Conservation (phyloP, 148 eudicot species). For the Persicaria maculosa region DNA sequence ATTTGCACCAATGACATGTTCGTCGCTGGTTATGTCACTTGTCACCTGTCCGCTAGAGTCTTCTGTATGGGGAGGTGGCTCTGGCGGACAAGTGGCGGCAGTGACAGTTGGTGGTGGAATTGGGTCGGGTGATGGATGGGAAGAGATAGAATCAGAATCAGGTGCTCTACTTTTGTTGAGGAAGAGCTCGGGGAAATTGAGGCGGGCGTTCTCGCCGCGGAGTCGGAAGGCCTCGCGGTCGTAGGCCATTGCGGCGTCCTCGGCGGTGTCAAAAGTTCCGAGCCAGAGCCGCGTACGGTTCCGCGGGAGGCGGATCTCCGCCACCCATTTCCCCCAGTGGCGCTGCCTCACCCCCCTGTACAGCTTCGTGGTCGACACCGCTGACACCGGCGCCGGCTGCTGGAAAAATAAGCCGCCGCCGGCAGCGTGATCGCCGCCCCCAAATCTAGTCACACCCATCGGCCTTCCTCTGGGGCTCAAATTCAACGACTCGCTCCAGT, state of each 20-base stretch:
- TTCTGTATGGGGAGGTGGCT: background rate
- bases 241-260: conserved; percentile 38
- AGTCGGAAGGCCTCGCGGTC: conserved; percentile 30
- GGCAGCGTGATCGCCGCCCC: background rate
- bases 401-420: background rate
- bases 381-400: background rate
- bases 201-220: conserved; percentile 26
- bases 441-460: background rate
- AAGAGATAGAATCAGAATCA: background rate
- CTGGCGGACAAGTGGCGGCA: background rate
- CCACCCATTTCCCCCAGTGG: conserved; percentile 46
- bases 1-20: background rate
- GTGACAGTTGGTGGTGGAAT: background rate
- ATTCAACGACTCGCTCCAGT: conserved; percentile 9
- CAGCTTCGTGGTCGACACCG: conserved; percentile 11
- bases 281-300: conserved; percentile 37
- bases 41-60: background rate
- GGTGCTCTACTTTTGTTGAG: conserved; percentile 13
- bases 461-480: background rate
- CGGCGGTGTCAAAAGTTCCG: conserved; percentile 32
- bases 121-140: background rate
- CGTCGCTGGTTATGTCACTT: conserved; percentile 11
- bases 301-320: conserved; percentile 37
- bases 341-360: conserved; percentile 41
- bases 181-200: conserved; percentile 29